Evolutionary conservation across 2,329 filamentous ascomycete species (phyloP), one percentile per base, ranked within the genome.

Genomic region (Hypoxylon sp.): DNA sequence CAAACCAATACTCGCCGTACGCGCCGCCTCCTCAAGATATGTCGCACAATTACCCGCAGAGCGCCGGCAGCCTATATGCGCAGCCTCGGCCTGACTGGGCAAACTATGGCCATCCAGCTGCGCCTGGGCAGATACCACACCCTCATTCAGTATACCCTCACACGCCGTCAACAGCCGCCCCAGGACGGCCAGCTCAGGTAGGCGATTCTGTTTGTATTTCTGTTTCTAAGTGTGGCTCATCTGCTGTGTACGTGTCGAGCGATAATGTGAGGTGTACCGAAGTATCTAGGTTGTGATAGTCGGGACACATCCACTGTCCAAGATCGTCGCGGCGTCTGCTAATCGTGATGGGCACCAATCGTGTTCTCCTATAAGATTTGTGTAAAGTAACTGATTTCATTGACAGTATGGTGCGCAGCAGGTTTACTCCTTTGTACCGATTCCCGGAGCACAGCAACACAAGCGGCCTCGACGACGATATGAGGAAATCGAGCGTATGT

Each of bases 401-500:
- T 76, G 73, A 77, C 75, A 78, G 76, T 77, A 77, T 74, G 75
- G 75, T 74, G 72, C 70, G 27, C 77, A 77, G n/a, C 87, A 98
- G 87, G 95, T 99, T 44, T 98, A 98, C 80, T 98, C 94, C 0
- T 98, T 99, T 77, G 96, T 98, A 32, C 95, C 96, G 0, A 98
- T 98, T 76, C 96, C 96, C 1, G 96, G 96, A 71, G 93, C 95
- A 11, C 94, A 98, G 79, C 96, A 99, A 79, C 95, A 98, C 80
- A 99, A 99, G 85, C 90, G 96, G 65, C 96, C 96, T 11, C 89
- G 96, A 71, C 87, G 96, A 75, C 89, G 96, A 59, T 99, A 98
- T 76, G 96, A 99, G 81, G 96, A 99, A 80, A 99, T 99, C 75
- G 96, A 99, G 84, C 91, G 96, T 78, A 98, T 99, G 96, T 98